Conservation (phyloP, 176 grass and related monocot genomes). For the Cymbopogon citratus region DNA sequence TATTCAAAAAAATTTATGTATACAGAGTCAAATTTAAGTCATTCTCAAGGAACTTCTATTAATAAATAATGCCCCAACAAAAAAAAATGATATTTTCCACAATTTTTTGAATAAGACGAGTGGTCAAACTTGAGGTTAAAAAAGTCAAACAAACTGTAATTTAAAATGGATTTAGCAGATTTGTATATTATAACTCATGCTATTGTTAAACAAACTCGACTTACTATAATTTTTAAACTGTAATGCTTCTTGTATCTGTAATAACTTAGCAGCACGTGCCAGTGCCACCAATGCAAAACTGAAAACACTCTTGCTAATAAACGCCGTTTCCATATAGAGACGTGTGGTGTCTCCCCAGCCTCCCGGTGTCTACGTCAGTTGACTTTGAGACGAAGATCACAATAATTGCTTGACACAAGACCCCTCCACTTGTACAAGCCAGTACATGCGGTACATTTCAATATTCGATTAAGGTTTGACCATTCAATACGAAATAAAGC, state of each 20-base stretch:
- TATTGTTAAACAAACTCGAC: background rate
- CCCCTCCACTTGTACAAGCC: conserved; percentile 9
- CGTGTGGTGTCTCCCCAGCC: conserved; percentile 8
- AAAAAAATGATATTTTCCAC: too few species aligned
- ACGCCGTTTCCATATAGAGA: background rate
- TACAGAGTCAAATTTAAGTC: too few species aligned
- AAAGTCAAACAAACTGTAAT: too few species aligned
- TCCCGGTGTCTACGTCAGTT: conserved; percentile 16
- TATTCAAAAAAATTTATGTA: too few species aligned
- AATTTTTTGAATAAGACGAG: too few species aligned
- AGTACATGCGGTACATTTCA: background rate
- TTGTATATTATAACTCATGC: background rate
- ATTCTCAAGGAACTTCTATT: too few species aligned
- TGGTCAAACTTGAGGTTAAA: too few species aligned
- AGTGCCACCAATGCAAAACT: too few species aligned
- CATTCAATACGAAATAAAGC: background rate
- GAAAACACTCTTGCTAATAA: background rate
- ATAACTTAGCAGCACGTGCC: background rate
- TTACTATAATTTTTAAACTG: too few species aligned
- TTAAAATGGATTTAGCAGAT: too few species aligned
- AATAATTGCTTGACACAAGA: conserved; percentile 18
- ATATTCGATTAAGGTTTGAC: conserved; percentile 20
- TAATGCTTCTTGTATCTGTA: too few species aligned
- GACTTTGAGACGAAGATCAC: conserved; percentile 7
- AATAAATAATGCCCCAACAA: too few species aligned